Base-by-base conservation (phyloP, 1,139 yeast genomes). In the Kodamaea fungicola region DNA sequence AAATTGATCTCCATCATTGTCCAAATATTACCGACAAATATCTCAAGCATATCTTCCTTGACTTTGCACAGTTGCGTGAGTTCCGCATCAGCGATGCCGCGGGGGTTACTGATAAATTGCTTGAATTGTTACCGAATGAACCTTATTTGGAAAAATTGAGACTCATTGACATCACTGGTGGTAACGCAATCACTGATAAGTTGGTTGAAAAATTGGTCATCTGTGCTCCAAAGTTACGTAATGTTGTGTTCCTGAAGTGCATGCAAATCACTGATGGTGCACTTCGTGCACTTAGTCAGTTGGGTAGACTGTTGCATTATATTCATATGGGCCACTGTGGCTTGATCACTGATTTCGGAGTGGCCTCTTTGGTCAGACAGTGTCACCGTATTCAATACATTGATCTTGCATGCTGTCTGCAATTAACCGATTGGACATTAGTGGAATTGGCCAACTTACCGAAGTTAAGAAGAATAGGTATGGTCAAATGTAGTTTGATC, bases 301-400 rank as follows among this genome's bases (percentile, higher is more conserved):
- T 90, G 41, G 96, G 95, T 6, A 80, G 87, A 54, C 83, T 83
- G 51, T 69, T 92, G 49, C 97, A 90, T 57, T 88, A 89, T 52
- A 74, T 92, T 39, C 98, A 92, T 63, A 74, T 92, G 46, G 97
- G 97, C 21, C 98, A 92, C 64, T 92, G 98, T 65, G 78, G 82
- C 36, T 78, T 83, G 52, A 85, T 92, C 40, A 92, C 97, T 1
- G 97, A 92, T 62, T 77, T 75, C 44, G 96, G 97, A 12, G 94
- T 92, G 19, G 76, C 79, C 13, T 72, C 78, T 8, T 69, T 92
- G 44, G 88, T 88, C 12, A 74, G 85, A 50, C 74, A 77, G 39
- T 92, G 98, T 55, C 87, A 83, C 42, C 71, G 96, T 43, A 78
- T 92, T 40, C 95, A 89, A 52, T 92, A 90, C 59, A 88, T 92